Evolutionary conservation across 345 rosid species (phyloP).

Genomic region (Geranium rotundifolium): DNA sequence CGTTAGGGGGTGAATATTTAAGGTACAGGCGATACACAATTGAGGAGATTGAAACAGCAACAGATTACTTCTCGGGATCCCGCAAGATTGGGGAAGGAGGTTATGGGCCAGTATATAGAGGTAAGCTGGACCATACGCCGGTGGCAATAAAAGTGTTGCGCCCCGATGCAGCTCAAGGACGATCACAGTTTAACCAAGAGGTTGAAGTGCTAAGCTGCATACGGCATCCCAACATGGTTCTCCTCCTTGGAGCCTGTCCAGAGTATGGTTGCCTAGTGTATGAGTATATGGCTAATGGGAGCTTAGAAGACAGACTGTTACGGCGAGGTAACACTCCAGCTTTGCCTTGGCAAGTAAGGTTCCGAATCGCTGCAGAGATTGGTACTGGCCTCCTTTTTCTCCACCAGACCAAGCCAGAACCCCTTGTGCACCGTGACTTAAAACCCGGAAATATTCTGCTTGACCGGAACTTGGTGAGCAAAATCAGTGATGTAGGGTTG

Average conservation of each 20-base stretch:
- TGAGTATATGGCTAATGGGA: background rate
- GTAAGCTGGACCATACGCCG: conserved; percentile 54
- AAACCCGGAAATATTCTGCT: background rate
- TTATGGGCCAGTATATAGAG: conserved; percentile 77
- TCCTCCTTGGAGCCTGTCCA: background rate
- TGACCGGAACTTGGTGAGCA: background rate
- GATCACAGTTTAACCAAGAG: conserved; percentile 75
- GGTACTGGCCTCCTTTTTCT: background rate
- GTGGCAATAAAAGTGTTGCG: conserved; percentile 79
- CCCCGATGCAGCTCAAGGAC: conserved; percentile 82
- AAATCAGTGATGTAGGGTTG: background rate
- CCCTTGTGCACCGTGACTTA: background rate
- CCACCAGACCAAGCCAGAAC: background rate
- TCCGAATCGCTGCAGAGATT: background rate
- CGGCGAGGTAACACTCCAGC: background rate
- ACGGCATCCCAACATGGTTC: background rate
- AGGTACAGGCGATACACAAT: conserved; percentile 54
- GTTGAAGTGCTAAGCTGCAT: conserved; percentile 9
- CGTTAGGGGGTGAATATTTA: conserved; percentile 16
- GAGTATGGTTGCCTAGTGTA: background rate
- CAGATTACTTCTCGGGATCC: conserved; percentile 33
- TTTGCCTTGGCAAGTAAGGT: background rate
- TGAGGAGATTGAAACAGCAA: conserved; percentile 73
- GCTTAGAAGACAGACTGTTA: background rate
- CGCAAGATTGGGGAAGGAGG: conserved; percentile 94